Conservation (phyloP, 116 monocot species). For the Phalaenopsis hybrid region DNA sequence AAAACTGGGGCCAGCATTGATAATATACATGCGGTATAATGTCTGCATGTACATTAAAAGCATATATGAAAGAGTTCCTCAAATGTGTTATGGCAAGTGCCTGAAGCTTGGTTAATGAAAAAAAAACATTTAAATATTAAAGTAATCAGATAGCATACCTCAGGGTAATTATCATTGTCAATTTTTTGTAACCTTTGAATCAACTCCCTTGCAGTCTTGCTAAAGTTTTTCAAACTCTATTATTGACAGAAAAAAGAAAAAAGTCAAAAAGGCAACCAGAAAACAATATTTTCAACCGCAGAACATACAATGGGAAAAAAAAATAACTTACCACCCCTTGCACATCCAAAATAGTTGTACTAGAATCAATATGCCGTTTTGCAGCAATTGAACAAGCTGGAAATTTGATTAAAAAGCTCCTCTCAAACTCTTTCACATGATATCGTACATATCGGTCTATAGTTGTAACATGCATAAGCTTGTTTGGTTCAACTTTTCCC, state of each 20-base stretch:
- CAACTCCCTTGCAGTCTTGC: constrained; percentile 33
- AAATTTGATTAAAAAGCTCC: constrained; percentile 41
- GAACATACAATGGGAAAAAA: neutral
- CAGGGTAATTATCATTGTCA: constrained; percentile 34
- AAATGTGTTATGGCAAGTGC: neutral
- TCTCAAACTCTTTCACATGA: constrained; percentile 56
- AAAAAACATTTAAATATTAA: neutral
- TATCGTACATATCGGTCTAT: constrained; percentile 51
- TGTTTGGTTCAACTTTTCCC: constrained; percentile 48
- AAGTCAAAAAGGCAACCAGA: neutral
- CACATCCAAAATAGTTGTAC: constrained; percentile 56
- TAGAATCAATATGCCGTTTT: constrained; percentile 52
- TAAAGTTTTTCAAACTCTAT: constrained; percentile 34
- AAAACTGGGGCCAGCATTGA: constrained; percentile 33
- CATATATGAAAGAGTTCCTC: neutral
- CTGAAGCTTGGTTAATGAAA: neutral
- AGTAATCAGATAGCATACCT: constrained; percentile 6
- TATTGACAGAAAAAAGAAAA: neutral
- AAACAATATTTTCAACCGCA: constrained; percentile 1
- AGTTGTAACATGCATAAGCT: constrained; percentile 57
- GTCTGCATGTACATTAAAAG: constrained; percentile 25
- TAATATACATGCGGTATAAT: constrained; percentile 24
- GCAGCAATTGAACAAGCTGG: constrained; percentile 57
- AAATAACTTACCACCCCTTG: constrained; percentile 43
- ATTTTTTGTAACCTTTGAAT: constrained; percentile 31